Evolutionary conservation across 495 filamentous ascomycete species (phyloP).

Genomic region (Penicillium bovifimosum): DNA sequence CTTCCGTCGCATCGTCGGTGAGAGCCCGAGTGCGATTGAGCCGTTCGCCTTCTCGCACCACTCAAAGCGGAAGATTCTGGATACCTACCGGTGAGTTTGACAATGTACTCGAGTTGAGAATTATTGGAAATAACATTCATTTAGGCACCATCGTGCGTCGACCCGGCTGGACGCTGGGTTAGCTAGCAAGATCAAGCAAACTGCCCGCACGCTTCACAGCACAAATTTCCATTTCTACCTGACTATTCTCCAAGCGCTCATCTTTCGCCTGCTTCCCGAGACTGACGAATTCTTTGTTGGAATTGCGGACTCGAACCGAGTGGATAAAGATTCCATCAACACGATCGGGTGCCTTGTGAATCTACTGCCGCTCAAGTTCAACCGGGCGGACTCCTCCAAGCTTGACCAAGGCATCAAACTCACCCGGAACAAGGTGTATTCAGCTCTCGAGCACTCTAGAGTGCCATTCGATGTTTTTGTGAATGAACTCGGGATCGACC

Average conservation of each 20-base stretch:
- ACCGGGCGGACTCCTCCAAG: not conserved
- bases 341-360: conserved; percentile 45
- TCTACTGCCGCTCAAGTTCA: conserved; percentile 40
- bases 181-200: too few relatives aligned
- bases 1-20: too few relatives aligned
- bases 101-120: too few relatives aligned
- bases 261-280: conserved; percentile 15
- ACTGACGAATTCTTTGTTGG: conserved; percentile 34
- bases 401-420: conserved; percentile 12
- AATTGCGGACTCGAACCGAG: conserved; percentile 35
- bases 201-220: too few relatives aligned
- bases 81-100: too few relatives aligned
- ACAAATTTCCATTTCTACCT: conserved; percentile 31
- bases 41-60: too few relatives aligned
- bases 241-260: conserved; percentile 17
- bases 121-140: too few relatives aligned
- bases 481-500: conserved; percentile 20
- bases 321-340: conserved; percentile 7
- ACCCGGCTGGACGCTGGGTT: too few relatives aligned
- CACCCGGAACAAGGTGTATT: conserved; percentile 15
- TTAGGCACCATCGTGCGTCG: too few relatives aligned
- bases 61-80: too few relatives aligned
- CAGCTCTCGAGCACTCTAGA: conserved; percentile 19
- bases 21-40: too few relatives aligned
- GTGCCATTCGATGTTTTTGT: conserved; percentile 43